Evolutionary conservation across 2,329 filamentous ascomycete genomes (phyloP).

Genomic region (Helicocarpus griseus): DNA sequence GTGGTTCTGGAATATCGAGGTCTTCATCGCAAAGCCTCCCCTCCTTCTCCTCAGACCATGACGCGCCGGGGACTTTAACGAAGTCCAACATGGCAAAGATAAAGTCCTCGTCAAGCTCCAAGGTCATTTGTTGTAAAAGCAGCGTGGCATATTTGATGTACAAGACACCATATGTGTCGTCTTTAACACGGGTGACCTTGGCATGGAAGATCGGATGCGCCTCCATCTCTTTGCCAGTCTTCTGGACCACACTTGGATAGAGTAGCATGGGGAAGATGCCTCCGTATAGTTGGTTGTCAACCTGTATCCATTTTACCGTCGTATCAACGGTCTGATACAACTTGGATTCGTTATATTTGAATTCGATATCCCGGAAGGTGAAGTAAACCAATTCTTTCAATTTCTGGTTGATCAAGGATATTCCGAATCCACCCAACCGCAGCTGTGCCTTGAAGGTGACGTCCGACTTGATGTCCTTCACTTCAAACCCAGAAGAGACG

Average conservation of each 20-base stretch:
- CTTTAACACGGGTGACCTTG: constrained; percentile 89
- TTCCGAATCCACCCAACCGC: constrained; percentile 77
- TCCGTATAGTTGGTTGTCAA: constrained; percentile 96
- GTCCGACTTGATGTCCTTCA: constrained; percentile 81
- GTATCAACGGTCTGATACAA: constrained; percentile 86
- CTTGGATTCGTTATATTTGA: constrained; percentile 87
- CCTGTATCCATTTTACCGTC: constrained; percentile 96
- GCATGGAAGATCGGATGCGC: constrained; percentile 89
- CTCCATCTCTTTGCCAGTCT: constrained; percentile 92
- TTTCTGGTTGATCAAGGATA: constrained; percentile 88
- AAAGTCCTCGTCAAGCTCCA: constrained; percentile 96
- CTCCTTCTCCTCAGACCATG: constrained; percentile 74
- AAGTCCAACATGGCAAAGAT: constrained; percentile 95
- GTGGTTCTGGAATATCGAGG: constrained; percentile 85
- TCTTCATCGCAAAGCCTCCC: constrained; percentile 82
- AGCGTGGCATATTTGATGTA: constrained; percentile 98
- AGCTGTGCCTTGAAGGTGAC: constrained; percentile 84
- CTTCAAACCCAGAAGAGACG: constrained; percentile 68
- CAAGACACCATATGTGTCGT: constrained; percentile 92
- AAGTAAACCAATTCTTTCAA: constrained; percentile 87
- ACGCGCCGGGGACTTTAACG: constrained; percentile 80
- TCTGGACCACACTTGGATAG: constrained; percentile 95
- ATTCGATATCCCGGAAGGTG: constrained; percentile 80
- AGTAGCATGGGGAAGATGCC: constrained; percentile 96
- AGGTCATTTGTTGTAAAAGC: constrained; percentile 91